phyloP scores from a whole-genome alignment of 345 rosid species.

The Hibiscus tridactylites region DNA sequence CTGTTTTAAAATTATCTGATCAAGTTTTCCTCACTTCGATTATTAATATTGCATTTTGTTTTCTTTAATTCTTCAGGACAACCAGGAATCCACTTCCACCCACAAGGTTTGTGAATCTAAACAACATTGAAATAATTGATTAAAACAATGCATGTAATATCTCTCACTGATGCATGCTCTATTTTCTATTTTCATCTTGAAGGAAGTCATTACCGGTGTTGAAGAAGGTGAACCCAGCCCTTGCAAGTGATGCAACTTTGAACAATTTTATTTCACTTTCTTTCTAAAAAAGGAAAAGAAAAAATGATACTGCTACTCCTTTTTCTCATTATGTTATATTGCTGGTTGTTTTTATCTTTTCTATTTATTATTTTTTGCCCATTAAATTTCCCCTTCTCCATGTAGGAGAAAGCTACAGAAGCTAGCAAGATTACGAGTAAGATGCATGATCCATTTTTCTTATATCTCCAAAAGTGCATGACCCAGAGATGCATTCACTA shows the following conservation, averaged over 20 bases:
- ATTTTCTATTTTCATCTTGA: constrained; percentile 14
- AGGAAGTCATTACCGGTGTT: constrained; percentile 50
- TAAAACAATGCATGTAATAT: not conserved
- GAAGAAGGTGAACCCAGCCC: constrained; percentile 24
- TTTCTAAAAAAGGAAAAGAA: not conserved
- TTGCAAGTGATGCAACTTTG: not conserved
- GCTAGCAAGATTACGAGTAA: constrained; percentile 20
- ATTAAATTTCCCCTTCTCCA: not conserved
- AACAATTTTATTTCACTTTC: not conserved
- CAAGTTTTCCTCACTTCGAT: not conserved
- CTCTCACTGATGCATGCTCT: constrained; percentile 5
- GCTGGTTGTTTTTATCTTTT: not conserved
- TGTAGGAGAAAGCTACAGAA: constrained; percentile 29
- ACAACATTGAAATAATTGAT: not conserved
- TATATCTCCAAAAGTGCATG: not conserved
- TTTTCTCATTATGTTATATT: not conserved
- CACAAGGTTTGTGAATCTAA: constrained; percentile 28
- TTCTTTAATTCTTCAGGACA: constrained; percentile 17
- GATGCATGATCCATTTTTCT: not conserved
- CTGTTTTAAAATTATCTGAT: constrained; percentile 5
- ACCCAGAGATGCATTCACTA: not conserved
- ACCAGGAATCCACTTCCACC: constrained; percentile 17
- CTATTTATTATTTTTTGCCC: not conserved
- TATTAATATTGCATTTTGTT: not conserved
- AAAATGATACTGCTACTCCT: not conserved